Percentiles rank a stretch among this genome's conserved stretches.
Conservation (phyloP, 768 basidiomycete species). For the Suillus decipiens region DNA sequence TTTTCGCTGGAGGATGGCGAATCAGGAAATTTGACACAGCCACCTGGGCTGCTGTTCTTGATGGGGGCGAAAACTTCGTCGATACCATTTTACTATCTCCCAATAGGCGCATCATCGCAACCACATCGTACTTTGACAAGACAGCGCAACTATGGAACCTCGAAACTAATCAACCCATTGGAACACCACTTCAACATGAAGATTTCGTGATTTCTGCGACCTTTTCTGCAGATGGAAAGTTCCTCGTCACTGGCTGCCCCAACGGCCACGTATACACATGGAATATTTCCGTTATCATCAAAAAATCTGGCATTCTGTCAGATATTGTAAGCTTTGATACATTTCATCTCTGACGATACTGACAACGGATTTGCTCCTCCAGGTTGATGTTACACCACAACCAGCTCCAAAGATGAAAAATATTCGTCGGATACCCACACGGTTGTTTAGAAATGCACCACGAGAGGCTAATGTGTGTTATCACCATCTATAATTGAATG, state of each 20-base stretch:
- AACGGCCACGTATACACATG: background rate
- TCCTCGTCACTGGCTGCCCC: background rate
- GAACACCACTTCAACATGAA: background rate
- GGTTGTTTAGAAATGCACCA: too few species aligned
- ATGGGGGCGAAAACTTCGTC: too few species aligned
- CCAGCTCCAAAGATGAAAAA: too few species aligned
- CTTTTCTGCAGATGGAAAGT: background rate
- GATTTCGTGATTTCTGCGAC: background rate
- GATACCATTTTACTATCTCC: background rate
- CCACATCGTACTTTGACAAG: background rate
- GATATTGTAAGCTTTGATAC: background rate
- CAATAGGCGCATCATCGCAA: background rate
- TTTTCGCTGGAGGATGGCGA: too few species aligned
- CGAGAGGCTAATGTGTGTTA: too few species aligned
- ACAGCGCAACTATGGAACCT: background rate
- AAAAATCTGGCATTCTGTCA: background rate
- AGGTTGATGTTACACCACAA: too few species aligned
- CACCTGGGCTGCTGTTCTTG: background rate
- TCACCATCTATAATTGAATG: too few species aligned
- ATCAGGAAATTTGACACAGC: too few species aligned
- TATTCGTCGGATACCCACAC: too few species aligned
- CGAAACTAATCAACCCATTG: background rate
- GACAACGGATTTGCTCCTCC: too few species aligned
- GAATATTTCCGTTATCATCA: background rate
- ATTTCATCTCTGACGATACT: too few species aligned